Percentiles rank a stretch among this genome's conserved stretches.
These are phyloP conservation scores for Colletotrichum sp. DNA, from an alignment of 2,329 filamentous ascomycete genomes.

Conservation along the genomic window DNA sequence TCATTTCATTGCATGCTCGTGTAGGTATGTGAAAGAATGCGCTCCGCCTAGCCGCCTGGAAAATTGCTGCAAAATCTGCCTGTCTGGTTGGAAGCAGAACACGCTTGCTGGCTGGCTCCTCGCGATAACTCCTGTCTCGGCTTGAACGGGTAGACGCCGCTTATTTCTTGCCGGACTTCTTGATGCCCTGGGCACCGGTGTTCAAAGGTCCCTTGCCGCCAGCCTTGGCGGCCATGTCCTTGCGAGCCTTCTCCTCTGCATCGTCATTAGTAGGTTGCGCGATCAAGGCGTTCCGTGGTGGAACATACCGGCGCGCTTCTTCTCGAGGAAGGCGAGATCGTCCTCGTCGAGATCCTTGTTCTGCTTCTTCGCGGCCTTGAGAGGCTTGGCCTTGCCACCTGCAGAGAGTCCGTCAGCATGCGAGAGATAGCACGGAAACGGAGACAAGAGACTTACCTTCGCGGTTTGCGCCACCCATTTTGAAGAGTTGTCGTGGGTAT, in stretches of 20 bases:
- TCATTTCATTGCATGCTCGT: slow-evolving; percentile 20
- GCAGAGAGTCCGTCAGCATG: background rate
- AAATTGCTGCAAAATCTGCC: background rate
- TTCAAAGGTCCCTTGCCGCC: slow-evolving; percentile 90
- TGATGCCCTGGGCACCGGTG: slow-evolving; percentile 86
- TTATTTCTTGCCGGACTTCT: slow-evolving; percentile 98
- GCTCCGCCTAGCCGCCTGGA: background rate
- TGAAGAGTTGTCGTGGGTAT: slow-evolving; percentile 16
- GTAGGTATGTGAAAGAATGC: slow-evolving; percentile 16
- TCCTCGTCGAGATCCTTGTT: slow-evolving; percentile 86
- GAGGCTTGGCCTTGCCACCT: slow-evolving; percentile 85
- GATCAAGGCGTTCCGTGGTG: background rate
- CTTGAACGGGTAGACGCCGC: background rate
- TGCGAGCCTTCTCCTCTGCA: slow-evolving; percentile 81
- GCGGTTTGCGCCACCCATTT: slow-evolving; percentile 44
- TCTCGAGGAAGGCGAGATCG: slow-evolving; percentile 81
- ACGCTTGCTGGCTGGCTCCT: background rate
- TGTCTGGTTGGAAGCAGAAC: background rate
- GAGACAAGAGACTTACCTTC: slow-evolving; percentile 33
- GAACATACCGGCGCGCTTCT: slow-evolving; percentile 79
- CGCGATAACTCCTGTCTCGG: background rate
- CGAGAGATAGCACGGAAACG: background rate
- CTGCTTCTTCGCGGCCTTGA: slow-evolving; percentile 89
- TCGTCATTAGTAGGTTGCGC: background rate
- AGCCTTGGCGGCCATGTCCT: slow-evolving; percentile 81